Evolutionary conservation across 1,139 yeast species (phyloP).

Genomic region (Scheffersomyces segobiensis): DNA sequence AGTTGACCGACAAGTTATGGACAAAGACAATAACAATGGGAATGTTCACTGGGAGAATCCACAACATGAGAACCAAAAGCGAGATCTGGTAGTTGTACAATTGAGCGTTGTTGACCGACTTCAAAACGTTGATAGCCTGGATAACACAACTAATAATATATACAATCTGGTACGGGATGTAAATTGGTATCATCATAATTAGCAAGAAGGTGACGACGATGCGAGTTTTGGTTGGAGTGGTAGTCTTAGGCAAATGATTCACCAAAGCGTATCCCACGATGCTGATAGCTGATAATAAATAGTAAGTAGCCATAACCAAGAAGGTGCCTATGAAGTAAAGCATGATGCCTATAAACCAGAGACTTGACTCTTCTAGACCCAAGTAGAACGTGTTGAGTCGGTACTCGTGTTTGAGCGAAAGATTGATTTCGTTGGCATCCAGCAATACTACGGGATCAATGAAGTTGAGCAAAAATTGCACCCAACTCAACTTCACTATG

Average conservation of each 20-base stretch:
- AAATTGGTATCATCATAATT: constrained; percentile 47
- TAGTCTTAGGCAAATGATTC: constrained; percentile 19
- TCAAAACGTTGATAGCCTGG: constrained; percentile 50
- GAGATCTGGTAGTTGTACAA: constrained; percentile 54
- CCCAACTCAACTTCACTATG: constrained; percentile 19
- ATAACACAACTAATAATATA: constrained; percentile 58
- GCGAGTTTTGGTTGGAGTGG: constrained; percentile 18
- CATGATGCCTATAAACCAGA: constrained; percentile 61
- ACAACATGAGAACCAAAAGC: constrained; percentile 57
- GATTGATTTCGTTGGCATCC: constrained; percentile 34
- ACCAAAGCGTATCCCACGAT: constrained; percentile 40
- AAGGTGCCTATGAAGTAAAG: constrained; percentile 50
- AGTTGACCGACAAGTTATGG: constrained; percentile 65
- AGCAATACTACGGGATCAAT: constrained; percentile 59
- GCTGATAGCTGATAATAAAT: constrained; percentile 7
- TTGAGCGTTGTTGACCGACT: constrained; percentile 15
- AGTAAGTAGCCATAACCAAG: constrained; percentile 15
- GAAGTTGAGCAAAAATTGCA: constrained; percentile 28
- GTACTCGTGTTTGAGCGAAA: constrained; percentile 23
- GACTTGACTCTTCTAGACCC: constrained; percentile 61
- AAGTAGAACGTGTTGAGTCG: constrained; percentile 50
- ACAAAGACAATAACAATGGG: constrained; percentile 71
- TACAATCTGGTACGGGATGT: constrained; percentile 80
- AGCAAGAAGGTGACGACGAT: constrained; percentile 37
- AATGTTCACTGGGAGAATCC: constrained; percentile 67